Evolutionary conservation across 257 asterid species (phyloP), one percentile per base, ranked within the genome.

Genomic region (Fraxinus americana): DNA sequence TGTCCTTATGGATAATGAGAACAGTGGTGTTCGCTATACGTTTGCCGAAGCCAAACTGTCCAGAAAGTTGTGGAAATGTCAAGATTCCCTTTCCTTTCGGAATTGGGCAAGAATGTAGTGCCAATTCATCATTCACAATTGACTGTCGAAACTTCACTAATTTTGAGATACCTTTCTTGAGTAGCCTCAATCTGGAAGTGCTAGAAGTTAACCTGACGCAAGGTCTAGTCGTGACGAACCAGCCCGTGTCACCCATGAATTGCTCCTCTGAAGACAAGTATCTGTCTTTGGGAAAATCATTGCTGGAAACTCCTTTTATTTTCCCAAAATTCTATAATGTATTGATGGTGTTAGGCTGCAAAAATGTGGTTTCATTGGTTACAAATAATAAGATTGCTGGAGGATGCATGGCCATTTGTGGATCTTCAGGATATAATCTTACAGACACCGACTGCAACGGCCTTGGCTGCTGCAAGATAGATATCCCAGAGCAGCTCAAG

Each of bases 321-420:
- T 81, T 86, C 83, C 82, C 85, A 1, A 52, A 82, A 0, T 39
- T 2, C 8, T 39, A 75, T 36, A 86, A 84, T 59, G 52, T 83
- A 2, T 80, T 86, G 25, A 75, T 41, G 36, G 77, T 75, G 4
- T 39, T 82, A 14, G 90, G 87, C 71, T 87, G 88, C 81, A 8
- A 8, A 41, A 80, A 68, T 34, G 38, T 30, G 34, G 34, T 30
- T 30, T 30, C 34, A 30, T 2, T 30, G 34, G 34, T 30, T 30
- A 30, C 34, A 30, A 30, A 30, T 30, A 30, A 30, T 30, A 2
- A 30, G 34, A 30, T 30, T 30, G 19, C 65, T 3, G 80, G 77
- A 19, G 86, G 85, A 12, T 86, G 90, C 75, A 48, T 25, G 75
- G 71, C 86, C 14, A 0, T 76, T 9, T 86, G 90, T 43, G 2